Evolutionary conservation across 108 stramenopile genomes (phyloP).

Genomic region (Discostella stelligeroides): DNA sequence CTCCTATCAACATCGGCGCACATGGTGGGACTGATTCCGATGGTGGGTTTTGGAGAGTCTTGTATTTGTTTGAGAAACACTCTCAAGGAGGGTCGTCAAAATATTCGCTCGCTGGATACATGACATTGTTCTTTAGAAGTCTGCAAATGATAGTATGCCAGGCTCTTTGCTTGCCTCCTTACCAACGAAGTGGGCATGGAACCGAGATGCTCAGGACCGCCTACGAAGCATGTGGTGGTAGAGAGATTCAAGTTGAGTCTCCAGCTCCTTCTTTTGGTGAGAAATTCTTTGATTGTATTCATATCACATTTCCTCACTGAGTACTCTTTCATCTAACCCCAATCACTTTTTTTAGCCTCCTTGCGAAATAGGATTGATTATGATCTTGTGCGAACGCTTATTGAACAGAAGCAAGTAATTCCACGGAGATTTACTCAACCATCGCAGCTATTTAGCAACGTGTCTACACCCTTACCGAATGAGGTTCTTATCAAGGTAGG

Average conservation of each 20-base stretch:
- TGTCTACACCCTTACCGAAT: slow-evolving; percentile 36
- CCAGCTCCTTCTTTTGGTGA: slow-evolving; percentile 71
- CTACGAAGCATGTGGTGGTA: slow-evolving; percentile 50
- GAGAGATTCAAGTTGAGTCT: slow-evolving; percentile 78
- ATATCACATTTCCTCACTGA: not conserved
- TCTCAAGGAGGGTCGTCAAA: not conserved
- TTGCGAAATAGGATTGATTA: slow-evolving; percentile 72
- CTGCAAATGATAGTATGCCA: slow-evolving; percentile 64
- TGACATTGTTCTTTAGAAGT: slow-evolving; percentile 53
- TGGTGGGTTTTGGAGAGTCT: slow-evolving; percentile 73
- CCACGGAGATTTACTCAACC: slow-evolving; percentile 15
- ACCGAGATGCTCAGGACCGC: slow-evolving; percentile 55
- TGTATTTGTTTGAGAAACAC: slow-evolving; percentile 75
- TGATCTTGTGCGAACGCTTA: slow-evolving; percentile 17
- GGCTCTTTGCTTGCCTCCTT: slow-evolving; percentile 73
- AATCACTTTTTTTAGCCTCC: slow-evolving; percentile 1
- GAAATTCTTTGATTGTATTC: not conserved
- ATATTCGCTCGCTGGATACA: slow-evolving; percentile 75
- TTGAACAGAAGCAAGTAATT: slow-evolving; percentile 3
- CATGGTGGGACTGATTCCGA: slow-evolving; percentile 28
- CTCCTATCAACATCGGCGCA: slow-evolving; percentile 59
- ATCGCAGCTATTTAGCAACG: slow-evolving; percentile 28
- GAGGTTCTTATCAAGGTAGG: slow-evolving; percentile 36
- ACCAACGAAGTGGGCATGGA: slow-evolving; percentile 84
- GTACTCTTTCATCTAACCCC: not conserved